Conservation (phyloP, 179 eudicot species). For the Beta corolliflora region DNA sequence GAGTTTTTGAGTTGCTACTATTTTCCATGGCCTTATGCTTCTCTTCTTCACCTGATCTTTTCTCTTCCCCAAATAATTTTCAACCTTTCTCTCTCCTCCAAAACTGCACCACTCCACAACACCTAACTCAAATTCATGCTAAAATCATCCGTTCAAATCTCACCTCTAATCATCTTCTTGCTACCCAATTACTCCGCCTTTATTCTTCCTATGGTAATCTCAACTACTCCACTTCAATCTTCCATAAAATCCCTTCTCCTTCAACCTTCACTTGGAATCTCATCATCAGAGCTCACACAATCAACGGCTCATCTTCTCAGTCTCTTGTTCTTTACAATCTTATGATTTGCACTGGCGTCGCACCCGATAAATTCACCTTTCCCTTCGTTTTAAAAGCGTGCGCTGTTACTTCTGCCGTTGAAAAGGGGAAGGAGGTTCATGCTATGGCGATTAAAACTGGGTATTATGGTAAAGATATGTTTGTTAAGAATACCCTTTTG, state of each 20-base stretch:
- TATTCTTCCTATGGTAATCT: slow-evolving; percentile 45
- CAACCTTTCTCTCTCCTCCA: slow-evolving; percentile 42
- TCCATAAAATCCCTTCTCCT: slow-evolving; percentile 40
- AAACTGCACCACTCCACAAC: slow-evolving; percentile 38
- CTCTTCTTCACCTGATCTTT: slow-evolving; percentile 25
- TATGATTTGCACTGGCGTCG: slow-evolving; percentile 45
- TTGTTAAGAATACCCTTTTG: slow-evolving; percentile 55
- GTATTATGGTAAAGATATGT: slow-evolving; percentile 41
- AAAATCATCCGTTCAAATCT: slow-evolving; percentile 40
- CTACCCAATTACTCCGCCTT: slow-evolving; percentile 36
- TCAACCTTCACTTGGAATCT: slow-evolving; percentile 55
- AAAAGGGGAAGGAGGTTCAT: slow-evolving; percentile 52
- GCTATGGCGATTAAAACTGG: slow-evolving; percentile 52
- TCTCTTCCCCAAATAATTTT: slow-evolving; percentile 19
- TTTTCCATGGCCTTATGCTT: slow-evolving; percentile 37
- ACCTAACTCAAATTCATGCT: slow-evolving; percentile 63
- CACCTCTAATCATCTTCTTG: slow-evolving; percentile 29
- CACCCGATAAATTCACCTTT: slow-evolving; percentile 65
- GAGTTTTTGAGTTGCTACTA: background rate
- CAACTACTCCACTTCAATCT: slow-evolving; percentile 43
- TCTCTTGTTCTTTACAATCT: slow-evolving; percentile 42
- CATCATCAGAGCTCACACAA: slow-evolving; percentile 47
- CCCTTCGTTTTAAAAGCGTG: slow-evolving; percentile 67
- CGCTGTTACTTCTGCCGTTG: slow-evolving; percentile 18
- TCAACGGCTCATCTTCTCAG: slow-evolving; percentile 32